A percentile compares a stretch with the other conserved stretches of the same genome.
Evolutionary conservation across 148 eudicot genomes (phyloP).

Genomic region (Vaccinium vitisidaea): DNA sequence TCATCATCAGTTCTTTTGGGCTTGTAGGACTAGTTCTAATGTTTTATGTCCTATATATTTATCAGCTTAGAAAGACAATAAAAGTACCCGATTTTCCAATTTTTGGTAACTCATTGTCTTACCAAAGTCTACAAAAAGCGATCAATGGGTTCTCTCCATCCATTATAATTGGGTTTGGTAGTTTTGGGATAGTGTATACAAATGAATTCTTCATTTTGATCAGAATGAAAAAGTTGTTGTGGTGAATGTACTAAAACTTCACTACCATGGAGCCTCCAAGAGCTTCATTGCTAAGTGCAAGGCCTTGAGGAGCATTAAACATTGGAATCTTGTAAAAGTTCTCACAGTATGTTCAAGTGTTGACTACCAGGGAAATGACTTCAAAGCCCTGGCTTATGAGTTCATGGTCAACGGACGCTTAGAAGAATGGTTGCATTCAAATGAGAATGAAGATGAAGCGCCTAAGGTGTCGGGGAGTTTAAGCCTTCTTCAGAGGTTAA

Average conservation of each 20-base stretch:
- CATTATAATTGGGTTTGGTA: too few species aligned
- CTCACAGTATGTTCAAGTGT: background rate
- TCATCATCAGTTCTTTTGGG: too few species aligned
- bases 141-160: too few species aligned
- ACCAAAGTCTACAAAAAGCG: too few species aligned
- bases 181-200: too few species aligned
- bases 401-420: background rate
- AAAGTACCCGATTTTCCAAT: too few species aligned
- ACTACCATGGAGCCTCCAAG: background rate
- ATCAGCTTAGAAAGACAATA: too few species aligned
- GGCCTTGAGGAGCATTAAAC: background rate
- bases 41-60: too few species aligned
- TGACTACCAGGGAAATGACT: background rate
- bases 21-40: too few species aligned
- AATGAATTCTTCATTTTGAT: too few species aligned
- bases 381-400: background rate
- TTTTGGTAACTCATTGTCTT: too few species aligned
- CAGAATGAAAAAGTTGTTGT: too few species aligned
- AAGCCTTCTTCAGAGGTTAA: background rate
- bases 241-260: background rate
- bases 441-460: background rate
- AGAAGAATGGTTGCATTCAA: background rate
- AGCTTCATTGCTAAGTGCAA: background rate
- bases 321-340: background rate
- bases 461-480: background rate